These are phyloP conservation scores for Fusarium guadeloupense DNA, from an alignment of 2,329 filamentous ascomycete genomes.

Conservation along the genomic window DNA sequence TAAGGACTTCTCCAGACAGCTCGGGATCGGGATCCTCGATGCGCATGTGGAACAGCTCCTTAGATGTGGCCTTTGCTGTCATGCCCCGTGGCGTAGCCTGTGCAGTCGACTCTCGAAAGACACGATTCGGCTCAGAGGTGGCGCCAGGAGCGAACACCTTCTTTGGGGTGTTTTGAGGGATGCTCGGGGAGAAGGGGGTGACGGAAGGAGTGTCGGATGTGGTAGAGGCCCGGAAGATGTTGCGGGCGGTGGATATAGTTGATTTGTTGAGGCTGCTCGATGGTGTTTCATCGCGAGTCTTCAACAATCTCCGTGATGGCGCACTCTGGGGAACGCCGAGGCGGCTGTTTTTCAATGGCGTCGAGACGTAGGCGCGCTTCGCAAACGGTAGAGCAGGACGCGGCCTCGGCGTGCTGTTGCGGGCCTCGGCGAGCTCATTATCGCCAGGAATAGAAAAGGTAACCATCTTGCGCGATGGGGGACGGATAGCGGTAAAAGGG, in stretches of 20 bases:
- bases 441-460: constrained; percentile 53
- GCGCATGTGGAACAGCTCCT: constrained; percentile 66
- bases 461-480: constrained; percentile 45
- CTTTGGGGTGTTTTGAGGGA: constrained; percentile 57
- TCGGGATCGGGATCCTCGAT: constrained; percentile 66
- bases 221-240: constrained; percentile 55
- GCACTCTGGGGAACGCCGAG: constrained; percentile 52
- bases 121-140: constrained; percentile 55
- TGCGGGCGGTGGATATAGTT: constrained; percentile 50
- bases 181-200: constrained; percentile 56
- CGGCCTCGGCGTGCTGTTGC: constrained; percentile 50
- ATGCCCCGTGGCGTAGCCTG: constrained; percentile 61
- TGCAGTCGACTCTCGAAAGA: constrained; percentile 56
- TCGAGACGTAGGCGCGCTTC: constrained; percentile 53
- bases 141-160: constrained; percentile 58
- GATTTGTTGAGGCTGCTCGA: constrained; percentile 50
- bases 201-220: constrained; percentile 47
- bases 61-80: constrained; percentile 58
- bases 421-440: constrained; percentile 44
- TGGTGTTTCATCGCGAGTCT: constrained; percentile 48
- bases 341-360: constrained; percentile 50
- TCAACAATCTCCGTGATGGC: constrained; percentile 49
- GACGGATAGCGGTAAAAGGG: constrained; percentile 1
- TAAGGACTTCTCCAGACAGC: constrained; percentile 63
- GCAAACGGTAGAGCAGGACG: constrained; percentile 56